Conservation (phyloP, 2,329 filamentous ascomycete species). For the Beauveria sp. region DNA sequence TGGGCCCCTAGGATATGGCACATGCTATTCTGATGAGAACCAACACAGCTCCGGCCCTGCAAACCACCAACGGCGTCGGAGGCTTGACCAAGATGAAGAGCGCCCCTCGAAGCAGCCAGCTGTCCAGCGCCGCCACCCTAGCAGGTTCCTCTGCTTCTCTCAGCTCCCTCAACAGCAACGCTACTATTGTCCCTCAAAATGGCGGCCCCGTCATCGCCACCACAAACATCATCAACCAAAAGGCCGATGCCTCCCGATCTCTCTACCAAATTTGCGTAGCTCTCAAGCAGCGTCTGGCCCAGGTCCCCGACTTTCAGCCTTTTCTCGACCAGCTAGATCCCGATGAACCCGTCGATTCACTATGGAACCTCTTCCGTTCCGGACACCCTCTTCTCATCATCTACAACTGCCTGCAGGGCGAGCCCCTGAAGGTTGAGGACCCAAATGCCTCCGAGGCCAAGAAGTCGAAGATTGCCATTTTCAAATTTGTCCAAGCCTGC, state of each 20-base stretch:
- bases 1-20: constrained; percentile 46
- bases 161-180: constrained; percentile 37
- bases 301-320: constrained; percentile 75
- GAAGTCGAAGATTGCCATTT: constrained; percentile 77
- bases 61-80: constrained; percentile 39
- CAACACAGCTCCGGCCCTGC: constrained; percentile 50
- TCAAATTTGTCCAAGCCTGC: constrained; percentile 88
- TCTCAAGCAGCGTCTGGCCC: constrained; percentile 70
- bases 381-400: constrained; percentile 81
- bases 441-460: constrained; percentile 57
- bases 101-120: constrained; percentile 50
- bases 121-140: constrained; percentile 53
- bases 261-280: constrained; percentile 93
- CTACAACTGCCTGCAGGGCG: constrained; percentile 72
- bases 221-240: constrained; percentile 94
- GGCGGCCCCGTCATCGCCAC: constrained; percentile 64
- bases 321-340: constrained; percentile 66
- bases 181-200: constrained; percentile 37
- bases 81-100: constrained; percentile 43
- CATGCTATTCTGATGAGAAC: constrained; percentile 53
- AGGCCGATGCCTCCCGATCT: constrained; percentile 82
- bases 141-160: constrained; percentile 46
- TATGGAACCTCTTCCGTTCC: constrained; percentile 81
- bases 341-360: constrained; percentile 71
- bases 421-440: constrained; percentile 61